Conservation (phyloP, 2,329 filamentous ascomycete genomes). For the Chrysoporthe cubensis region DNA sequence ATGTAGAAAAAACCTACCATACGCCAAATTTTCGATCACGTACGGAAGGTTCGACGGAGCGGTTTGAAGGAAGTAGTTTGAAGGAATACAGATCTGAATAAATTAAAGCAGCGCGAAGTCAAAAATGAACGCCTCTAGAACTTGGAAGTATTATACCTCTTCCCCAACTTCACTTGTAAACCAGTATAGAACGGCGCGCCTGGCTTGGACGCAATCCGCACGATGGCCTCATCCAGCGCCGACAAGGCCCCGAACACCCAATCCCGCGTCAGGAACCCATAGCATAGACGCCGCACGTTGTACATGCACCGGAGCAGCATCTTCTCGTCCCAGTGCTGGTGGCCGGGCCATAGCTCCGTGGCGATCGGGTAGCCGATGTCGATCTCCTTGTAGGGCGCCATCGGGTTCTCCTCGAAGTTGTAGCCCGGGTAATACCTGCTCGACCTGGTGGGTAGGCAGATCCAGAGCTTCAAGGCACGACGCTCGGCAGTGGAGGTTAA, state of each 20-base stretch:
- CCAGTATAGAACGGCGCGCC: neutral
- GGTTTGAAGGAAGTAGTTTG: too few relatives aligned
- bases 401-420: neutral
- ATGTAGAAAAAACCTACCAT: too few relatives aligned
- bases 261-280: neutral
- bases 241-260: neutral
- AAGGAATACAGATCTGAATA: too few relatives aligned
- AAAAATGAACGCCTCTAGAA: too few relatives aligned
- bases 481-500: neutral
- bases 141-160: too few relatives aligned
- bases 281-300: neutral
- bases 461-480: neutral
- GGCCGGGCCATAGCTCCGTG: neutral
- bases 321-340: neutral
- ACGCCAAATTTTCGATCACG: too few relatives aligned
- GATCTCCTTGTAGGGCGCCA: neutral
- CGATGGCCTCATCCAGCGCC: neutral
- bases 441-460: neutral
- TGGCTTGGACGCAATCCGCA: neutral
- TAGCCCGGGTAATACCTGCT: constrained; percentile 5
- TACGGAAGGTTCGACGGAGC: too few relatives aligned
- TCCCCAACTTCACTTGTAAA: neutral
- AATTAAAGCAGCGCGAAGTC: too few relatives aligned
- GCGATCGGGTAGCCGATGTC: neutral
- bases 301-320: constrained; percentile 3